Base-by-base conservation (phyloP, 352 stramenopile genomes). In the Phytophthora cryptogea region DNA sequence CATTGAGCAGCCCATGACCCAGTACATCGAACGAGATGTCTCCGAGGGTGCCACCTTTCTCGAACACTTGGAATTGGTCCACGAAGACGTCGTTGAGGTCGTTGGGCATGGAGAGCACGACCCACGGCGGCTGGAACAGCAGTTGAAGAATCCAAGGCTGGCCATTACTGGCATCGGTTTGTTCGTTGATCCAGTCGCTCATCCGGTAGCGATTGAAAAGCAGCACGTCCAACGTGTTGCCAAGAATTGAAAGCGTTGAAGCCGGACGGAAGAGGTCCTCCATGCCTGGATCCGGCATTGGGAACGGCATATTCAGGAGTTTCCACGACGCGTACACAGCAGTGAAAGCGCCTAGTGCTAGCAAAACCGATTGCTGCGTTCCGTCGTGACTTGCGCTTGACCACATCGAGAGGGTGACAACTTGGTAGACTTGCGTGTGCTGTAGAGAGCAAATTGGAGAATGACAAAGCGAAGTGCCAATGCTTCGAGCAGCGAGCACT, bases 141-240 rank as follows among this genome's bases (percentile, higher is more conserved):
- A 67, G 37, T 16, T 53, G 48, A 2, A 86, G 49, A 23, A 68
- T 42, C 76, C 76, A 86, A 2, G 74, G 68, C 11, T 71, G 62
- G 17, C 70, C 64, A 5, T 47, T 37, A 41, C 56, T 59, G 2
- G 59, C 56, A 9, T 70, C 26, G 32, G 57, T 74, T 33, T 86
- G 63, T 9, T 86, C 72, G 3, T 68, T 43, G 26, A 86, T 60
- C 76, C 74, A 84, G 63, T 83, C 76, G 46, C 80, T 70, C 28
- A 86, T 47, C 2, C 74, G 69, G 33, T 67, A 44, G 10, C 43
- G 57, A 20, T 67, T 60, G 54, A 63, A 61, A 6, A 70, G 41
- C 42, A 69, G 53, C 17, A 74, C 44, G 37, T 70, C 61, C 27
- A 74, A 48, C 6, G 55, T 63, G 50, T 74, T 74, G 51, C 60